Evolutionary conservation across 1,139 yeast genomes (phyloP).

Genomic region (Chernovozyma sophiae-reginae): DNA sequence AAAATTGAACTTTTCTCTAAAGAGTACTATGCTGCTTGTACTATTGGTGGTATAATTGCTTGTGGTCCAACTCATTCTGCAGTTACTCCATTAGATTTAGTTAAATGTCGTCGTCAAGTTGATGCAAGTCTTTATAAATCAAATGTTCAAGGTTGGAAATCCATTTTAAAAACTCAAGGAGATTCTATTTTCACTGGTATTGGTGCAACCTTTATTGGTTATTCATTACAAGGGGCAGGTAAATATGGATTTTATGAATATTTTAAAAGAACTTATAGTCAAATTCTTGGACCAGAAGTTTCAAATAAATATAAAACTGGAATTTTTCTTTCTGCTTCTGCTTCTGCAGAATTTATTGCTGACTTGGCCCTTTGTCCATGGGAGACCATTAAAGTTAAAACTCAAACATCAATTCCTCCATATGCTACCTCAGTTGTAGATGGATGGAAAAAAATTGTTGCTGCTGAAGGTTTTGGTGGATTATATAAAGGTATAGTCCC

Average conservation of each 20-base stretch:
- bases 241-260: conserved; percentile 92
- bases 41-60: conserved; percentile 84
- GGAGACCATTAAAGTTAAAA: conserved; percentile 89
- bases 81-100: conserved; percentile 88
- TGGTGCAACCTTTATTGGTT: conserved; percentile 89
- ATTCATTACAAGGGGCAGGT: conserved; percentile 93
- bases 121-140: conserved; percentile 66
- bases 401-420: conserved; percentile 90
- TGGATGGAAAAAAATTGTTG: conserved; percentile 63
- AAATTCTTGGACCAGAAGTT: conserved; percentile 59
- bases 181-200: conserved; percentile 79
- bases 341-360: conserved; percentile 89
- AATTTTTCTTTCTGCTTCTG: conserved; percentile 78
- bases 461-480: conserved; percentile 65
- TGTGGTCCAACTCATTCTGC: conserved; percentile 96
- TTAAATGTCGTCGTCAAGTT: conserved; percentile 90
- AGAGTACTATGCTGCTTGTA: conserved; percentile 79
- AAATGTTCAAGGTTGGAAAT: conserved; percentile 72
- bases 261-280: conserved; percentile 75
- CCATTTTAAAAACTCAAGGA: conserved; percentile 72
- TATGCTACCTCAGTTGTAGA: conserved; percentile 58
- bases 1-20: conserved; percentile 56
- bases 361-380: conserved; percentile 87
- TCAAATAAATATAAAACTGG: conserved; percentile 68
- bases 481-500: conserved; percentile 87